Evolutionary conservation across 2,329 filamentous ascomycete genomes (phyloP), one percentile per base, ranked within the genome.

Genomic region (Aspergillus glaucus): DNA sequence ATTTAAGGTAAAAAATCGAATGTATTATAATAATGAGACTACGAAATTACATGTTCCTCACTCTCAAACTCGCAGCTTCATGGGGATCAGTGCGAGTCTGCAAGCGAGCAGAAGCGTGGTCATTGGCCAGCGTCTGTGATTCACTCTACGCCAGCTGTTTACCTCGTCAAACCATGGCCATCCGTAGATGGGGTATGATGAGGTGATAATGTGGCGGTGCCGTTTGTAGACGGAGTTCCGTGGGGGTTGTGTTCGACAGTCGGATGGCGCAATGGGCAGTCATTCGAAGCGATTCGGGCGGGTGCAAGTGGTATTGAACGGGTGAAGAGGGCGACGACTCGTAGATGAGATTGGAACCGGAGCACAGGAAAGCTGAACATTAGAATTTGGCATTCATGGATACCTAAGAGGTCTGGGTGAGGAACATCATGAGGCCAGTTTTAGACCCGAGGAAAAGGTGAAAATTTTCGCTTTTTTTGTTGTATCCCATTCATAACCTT

Each of bases 141-240:
- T 93, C 79, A 62, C 72, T 95, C 78, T 95, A 79, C 87, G 89
- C 89, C 81, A 91, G 80, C 82, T 83, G 87, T 95, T 84, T 95
- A 95, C 85, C 89, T 88, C 82, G 82, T 82, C 85, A 87, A 88
- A 85, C 65, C 22, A 76, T 71, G 61, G 62, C 56, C 53, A 53
- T 50, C 55, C 51, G 46, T 22, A 19, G 37, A 40, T 22, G 37
- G 37, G 37, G 37, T 40, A 19, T 61, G 74, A 85, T 82, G 84
- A 84, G 88, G 87, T 86, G 88, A 95, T 95, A 75, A 89, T 75
- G 79, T 86, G 84, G 88, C 88, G 87, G 9, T 40, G 34, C 3
- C 34, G 15, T 36, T 15, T 15, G 6, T 15, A 12, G 10, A 30
- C 6, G 32, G 32, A 36, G 14, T 17, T 7, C n/a, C 6, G 32